phyloP scores from a whole-genome alignment of 1,284 basidiomycete species.

The Cryptococcus wingfieldii region DNA sequence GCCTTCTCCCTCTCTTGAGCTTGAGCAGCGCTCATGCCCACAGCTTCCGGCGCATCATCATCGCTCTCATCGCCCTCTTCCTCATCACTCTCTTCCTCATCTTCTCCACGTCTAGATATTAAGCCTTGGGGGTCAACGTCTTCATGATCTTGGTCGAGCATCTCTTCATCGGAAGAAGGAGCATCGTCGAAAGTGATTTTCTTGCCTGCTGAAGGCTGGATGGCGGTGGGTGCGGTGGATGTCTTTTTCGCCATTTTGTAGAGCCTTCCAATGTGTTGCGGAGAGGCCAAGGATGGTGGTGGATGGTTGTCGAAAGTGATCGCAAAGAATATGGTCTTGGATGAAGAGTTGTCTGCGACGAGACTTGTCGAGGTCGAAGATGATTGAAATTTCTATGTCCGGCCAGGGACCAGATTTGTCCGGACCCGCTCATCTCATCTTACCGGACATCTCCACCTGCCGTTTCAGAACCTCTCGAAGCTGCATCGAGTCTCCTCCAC shows the following conservation, averaged over 20 bases:
- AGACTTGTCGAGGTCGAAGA: too few species aligned
- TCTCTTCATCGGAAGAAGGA: slow-evolving; percentile 1
- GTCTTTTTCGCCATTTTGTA: slow-evolving; percentile 15
- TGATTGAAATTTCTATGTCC: too few species aligned
- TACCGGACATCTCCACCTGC: too few species aligned
- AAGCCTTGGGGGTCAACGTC: neutral
- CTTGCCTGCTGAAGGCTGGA: slow-evolving; percentile 22
- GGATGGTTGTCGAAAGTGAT: too few species aligned
- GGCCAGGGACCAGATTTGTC: too few species aligned
- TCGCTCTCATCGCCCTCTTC: slow-evolving; percentile 20
- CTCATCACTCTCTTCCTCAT: slow-evolving; percentile 3
- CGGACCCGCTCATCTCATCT: too few species aligned
- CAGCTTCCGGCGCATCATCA: slow-evolving; percentile 41
- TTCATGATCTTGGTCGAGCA: neutral
- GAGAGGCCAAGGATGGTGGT: too few species aligned
- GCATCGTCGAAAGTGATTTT: slow-evolving; percentile 31
- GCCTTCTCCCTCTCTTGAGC: slow-evolving; percentile 10
- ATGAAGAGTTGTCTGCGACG: too few species aligned
- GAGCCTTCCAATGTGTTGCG: too few species aligned
- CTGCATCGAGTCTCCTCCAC: too few species aligned
- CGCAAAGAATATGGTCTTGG: too few species aligned
- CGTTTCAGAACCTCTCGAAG: too few species aligned
- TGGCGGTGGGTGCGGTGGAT: slow-evolving; percentile 8
- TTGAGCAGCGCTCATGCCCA: slow-evolving; percentile 21
- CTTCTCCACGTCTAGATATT: neutral